Evolutionary conservation across 495 filamentous ascomycete species (phyloP).

Genomic region (Bryoglossum gracile): DNA sequence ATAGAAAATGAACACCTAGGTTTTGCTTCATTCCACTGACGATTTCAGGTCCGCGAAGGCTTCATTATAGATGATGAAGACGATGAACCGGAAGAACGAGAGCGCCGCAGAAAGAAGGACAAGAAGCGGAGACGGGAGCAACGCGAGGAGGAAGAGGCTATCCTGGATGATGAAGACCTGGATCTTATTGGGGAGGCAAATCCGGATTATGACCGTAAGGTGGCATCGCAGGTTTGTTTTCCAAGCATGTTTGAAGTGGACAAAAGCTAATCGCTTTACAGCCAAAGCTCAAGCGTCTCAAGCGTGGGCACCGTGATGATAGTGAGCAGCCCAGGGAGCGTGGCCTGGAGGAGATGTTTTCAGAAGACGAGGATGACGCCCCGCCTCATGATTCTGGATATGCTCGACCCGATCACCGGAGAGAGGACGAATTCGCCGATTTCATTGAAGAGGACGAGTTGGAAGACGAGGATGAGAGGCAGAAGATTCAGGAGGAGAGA

Average conservation of each 20-base stretch:
- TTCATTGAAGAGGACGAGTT: slow-evolving; percentile 97
- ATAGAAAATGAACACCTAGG: not conserved
- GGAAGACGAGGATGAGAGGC: slow-evolving; percentile 73
- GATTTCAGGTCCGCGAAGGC: slow-evolving; percentile 72
- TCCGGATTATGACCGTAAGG: slow-evolving; percentile 58
- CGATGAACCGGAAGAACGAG: slow-evolving; percentile 54
- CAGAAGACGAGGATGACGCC: slow-evolving; percentile 80
- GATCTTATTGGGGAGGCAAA: slow-evolving; percentile 81
- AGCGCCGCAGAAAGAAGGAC: slow-evolving; percentile 51
- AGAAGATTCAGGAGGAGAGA: slow-evolving; percentile 72
- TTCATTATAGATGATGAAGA: slow-evolving; percentile 94
- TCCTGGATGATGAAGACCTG: slow-evolving; percentile 90
- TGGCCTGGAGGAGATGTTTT: slow-evolving; percentile 84
- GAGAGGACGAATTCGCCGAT: slow-evolving; percentile 83
- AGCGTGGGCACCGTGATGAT: slow-evolving; percentile 80
- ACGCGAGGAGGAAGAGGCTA: slow-evolving; percentile 79
- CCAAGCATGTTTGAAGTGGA: not conserved
- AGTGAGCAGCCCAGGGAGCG: slow-evolving; percentile 51
- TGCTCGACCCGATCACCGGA: slow-evolving; percentile 39
- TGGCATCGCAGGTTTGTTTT: slow-evolving; percentile 52
- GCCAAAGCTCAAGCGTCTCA: slow-evolving; percentile 91
- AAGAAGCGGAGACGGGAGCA: slow-evolving; percentile 62
- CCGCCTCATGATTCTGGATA: slow-evolving; percentile 41
- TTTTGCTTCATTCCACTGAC: not conserved
- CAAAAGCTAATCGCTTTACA: slow-evolving; percentile 33